Base-by-base conservation (phyloP, 164 flowering plant genomes). In the Stephania japonica region DNA sequence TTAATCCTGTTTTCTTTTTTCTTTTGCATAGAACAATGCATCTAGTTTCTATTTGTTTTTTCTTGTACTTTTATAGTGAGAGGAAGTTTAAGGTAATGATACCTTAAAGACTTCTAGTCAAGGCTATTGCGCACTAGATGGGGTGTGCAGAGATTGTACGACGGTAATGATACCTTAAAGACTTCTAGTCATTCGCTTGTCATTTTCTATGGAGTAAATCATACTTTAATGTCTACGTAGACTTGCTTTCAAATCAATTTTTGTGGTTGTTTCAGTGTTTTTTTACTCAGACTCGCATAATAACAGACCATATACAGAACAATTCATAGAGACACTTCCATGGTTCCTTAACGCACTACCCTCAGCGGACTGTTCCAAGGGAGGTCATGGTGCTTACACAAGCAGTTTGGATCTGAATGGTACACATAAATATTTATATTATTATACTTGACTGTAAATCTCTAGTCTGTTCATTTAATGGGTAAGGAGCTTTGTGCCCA, bases 251-350 rank as follows among this genome's bases (percentile, higher is more conserved):
- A 19, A 56, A 56, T 56, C 63, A 56, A 56, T 19, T 56, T 19
- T 19, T 56, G n/a, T 56, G 63, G 59, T 56, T 56, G n/a, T 56
- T 80, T 44, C 89, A 95, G 98, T 95, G 99, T 83, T 95, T 93
- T 76, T 77, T 72, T 93, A 87, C 81, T 90, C 90, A 74, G 97
- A 95, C 74, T 83, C 91, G 81, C 73, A 79, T 69, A 82, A 82
- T 70, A 92, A 80, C 66, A 97, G 99, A 38, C 99, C 99, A 80
- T 86, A 92, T 43, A 93, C 95, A 4, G 69, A 42, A 42, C 98
- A 95, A 80, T 95, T 95, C 76, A 82, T 75, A 81, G 92, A 93
- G 85, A 95, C 90, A 84, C 97, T 93, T 71, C 99, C 99, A n/a
- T n/a, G n/a, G n/a, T n/a, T n/a, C n/a, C n/a, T n/a, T n/a, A n/a